Evolutionary conservation across 768 basidiomycete genomes (phyloP), one percentile per base, ranked within the genome.

Genomic region (Suillus subluteus): DNA sequence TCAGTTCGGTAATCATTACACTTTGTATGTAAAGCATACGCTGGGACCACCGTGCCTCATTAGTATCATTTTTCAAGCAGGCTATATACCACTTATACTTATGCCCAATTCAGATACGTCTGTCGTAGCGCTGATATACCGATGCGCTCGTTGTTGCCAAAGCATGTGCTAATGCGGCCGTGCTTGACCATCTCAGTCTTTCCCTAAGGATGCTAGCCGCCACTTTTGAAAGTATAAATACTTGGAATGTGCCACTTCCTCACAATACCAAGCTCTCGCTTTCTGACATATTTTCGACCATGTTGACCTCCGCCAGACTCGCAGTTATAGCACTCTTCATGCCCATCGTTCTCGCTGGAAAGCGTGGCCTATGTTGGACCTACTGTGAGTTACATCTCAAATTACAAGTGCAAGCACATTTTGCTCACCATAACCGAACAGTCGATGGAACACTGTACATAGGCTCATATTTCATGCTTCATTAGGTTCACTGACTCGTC

Each of bases 331-430:
- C 68, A 0, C 21, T 69, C 8, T 76, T 76, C 43, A 40, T 67
- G 1, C 41, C 66, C 15, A 62, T 67, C 23, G 73, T 67, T 46
- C 72, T 68, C 15, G 81, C 80, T 30, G 80, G 80, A 32, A 81
- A 81, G 69, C 74, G 79, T 23, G 80, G 80, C 46, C 74, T 81
- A 30, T 71, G 70, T 52, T 81, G 80, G 80, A 70, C 80, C 37
- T 81, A 67, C 67, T 81, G 78, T 79, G 65, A 66, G 71, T 72
- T 44, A 40, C 35, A 61, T 30, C 62, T 46, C 40, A 38, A 32
- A 30, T 68, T 43, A 35, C n/a, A 37, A 50, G 37, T 61, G 13
- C 26, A 58, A 2, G 13, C 3, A 12, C 56, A 32, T 30, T 3
- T 44, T 46, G 18, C 35, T 56, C 4, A 64, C 26, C 18, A 46